Conservation (phyloP, 768 basidiomycete genomes). For the Boletellus ananas region DNA sequence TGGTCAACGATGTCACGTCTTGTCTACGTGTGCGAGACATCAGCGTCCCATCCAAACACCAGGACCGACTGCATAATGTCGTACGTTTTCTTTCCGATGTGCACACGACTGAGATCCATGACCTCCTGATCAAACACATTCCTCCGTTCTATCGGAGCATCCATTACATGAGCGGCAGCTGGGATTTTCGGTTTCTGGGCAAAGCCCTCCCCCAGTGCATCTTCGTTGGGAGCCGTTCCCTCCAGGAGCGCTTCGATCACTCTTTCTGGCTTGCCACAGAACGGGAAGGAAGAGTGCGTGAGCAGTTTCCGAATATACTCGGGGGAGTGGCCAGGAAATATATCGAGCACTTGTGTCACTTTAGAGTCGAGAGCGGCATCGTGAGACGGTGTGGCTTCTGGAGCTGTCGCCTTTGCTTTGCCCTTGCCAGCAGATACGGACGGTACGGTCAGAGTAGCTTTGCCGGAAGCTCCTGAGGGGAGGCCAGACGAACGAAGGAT, state of each 20-base stretch:
- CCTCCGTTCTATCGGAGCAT: conserved; percentile 41
- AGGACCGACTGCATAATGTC: conserved; percentile 14
- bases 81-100: conserved; percentile 64
- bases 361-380: conserved; percentile 53
- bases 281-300: conserved; percentile 41
- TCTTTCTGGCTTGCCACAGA: conserved; percentile 53
- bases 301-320: conserved; percentile 60
- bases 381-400: conserved; percentile 9
- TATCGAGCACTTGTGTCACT: conserved; percentile 68
- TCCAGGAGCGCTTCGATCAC: conserved; percentile 74
- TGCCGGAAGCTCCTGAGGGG: conserved; percentile 21
- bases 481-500: conserved; percentile 60
- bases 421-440: conserved; percentile 28
- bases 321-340: conserved; percentile 60
- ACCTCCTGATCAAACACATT: conserved; percentile 76
- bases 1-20: conserved; percentile 41
- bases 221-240: conserved; percentile 53
- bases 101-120: conserved; percentile 59
- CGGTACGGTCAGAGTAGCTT: conserved; percentile 33
- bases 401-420: conserved; percentile 37
- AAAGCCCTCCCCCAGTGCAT: conserved; percentile 21
- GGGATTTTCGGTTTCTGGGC: not conserved
- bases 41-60: conserved; percentile 1
- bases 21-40: conserved; percentile 33
- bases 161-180: not conserved